phyloP scores from a whole-genome alignment of 2,329 filamentous ascomycete species.

The Cladosporium cucumerinum region DNA sequence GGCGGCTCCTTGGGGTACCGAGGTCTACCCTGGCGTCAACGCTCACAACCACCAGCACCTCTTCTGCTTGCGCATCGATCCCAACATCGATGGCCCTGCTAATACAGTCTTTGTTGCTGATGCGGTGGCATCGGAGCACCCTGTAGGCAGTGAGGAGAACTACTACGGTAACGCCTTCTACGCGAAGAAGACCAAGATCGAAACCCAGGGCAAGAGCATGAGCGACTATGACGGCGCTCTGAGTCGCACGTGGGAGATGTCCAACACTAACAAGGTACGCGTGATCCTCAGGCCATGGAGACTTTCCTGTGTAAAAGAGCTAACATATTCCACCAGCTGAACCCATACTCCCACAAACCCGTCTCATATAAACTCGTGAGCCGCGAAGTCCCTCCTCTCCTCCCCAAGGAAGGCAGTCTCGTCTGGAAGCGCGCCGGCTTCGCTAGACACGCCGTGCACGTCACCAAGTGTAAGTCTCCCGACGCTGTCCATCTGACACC shows the following conservation, averaged over 20 bases:
- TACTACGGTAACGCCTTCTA: constrained; percentile 88
- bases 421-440: constrained; percentile 91
- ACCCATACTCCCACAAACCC: constrained; percentile 81
- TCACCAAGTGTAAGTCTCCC: constrained; percentile 71
- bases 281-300: neutral
- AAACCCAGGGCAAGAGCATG: constrained; percentile 63
- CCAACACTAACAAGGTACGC: constrained; percentile 58
- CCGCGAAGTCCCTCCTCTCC: constrained; percentile 71
- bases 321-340: constrained; percentile 45
- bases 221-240: constrained; percentile 80
- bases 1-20: constrained; percentile 81
- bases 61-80: constrained; percentile 84
- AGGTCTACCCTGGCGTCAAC: constrained; percentile 87
- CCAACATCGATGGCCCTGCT: constrained; percentile 78
- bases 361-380: constrained; percentile 86
- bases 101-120: constrained; percentile 87
- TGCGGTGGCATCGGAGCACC: constrained; percentile 65
- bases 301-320: neutral
- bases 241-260: constrained; percentile 84
- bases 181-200: constrained; percentile 76
- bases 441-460: constrained; percentile 79
- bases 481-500: neutral
- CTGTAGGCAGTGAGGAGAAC: constrained; percentile 78
- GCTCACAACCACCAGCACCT: constrained; percentile 96
- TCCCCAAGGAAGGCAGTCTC: constrained; percentile 76